Conservation (phyloP, 768 basidiomycete species). For the Leccinum obscurum region DNA sequence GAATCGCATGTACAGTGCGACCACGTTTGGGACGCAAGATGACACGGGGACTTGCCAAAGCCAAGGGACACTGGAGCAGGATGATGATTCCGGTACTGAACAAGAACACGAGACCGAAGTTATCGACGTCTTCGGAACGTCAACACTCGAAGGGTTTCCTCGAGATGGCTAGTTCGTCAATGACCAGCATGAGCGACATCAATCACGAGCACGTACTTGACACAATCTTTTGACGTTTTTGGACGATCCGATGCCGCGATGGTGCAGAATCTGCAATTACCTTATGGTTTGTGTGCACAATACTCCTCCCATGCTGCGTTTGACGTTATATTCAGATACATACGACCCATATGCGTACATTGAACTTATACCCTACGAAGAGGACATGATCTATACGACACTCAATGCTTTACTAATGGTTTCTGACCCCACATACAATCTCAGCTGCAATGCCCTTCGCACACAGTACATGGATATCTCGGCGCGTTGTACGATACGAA, state of each 20-base stretch:
- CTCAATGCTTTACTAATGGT: neutral
- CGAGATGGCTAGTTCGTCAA: slow-evolving; percentile 15
- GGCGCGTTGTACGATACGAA: slow-evolving; percentile 27
- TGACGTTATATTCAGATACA: slow-evolving; percentile 1
- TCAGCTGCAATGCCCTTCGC: neutral
- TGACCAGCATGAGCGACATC: slow-evolving; percentile 1
- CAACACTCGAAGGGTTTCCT: neutral
- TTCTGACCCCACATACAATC: neutral
- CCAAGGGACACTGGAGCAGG: slow-evolving; percentile 7
- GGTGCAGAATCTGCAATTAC: neutral
- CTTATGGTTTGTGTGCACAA: slow-evolving; percentile 15
- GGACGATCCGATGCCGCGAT: slow-evolving; percentile 6
- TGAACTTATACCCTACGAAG: neutral
- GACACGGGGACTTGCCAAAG: slow-evolving; percentile 14
- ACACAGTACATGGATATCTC: slow-evolving; percentile 4
- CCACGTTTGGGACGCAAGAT: slow-evolving; percentile 34
- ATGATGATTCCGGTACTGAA: neutral
- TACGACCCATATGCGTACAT: slow-evolving; percentile 1
- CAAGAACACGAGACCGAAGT: slow-evolving; percentile 4
- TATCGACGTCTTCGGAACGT: slow-evolving; percentile 14
- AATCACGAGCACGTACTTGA: neutral
- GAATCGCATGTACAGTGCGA: slow-evolving; percentile 33
- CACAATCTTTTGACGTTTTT: neutral
- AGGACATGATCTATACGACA: neutral
- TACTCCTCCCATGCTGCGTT: neutral